phyloP scores from a whole-genome alignment of 2,329 filamentous ascomycete species.

The Raffaelea deltoideospora region DNA sequence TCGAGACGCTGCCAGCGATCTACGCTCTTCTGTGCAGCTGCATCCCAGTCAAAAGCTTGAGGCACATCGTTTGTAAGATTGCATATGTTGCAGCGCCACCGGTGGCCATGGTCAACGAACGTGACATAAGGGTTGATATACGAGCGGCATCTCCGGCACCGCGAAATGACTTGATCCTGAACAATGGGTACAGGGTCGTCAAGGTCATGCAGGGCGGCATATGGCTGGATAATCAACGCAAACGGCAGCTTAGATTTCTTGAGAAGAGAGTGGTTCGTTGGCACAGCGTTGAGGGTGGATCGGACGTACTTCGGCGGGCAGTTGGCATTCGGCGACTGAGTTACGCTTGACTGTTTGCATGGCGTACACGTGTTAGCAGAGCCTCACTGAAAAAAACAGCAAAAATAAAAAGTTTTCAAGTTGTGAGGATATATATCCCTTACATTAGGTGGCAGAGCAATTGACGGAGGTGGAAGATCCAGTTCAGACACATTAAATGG shows the following conservation, averaged over 20 bases:
- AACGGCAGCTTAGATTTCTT: conserved; percentile 97
- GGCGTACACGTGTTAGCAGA: no score
- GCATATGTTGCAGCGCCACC: conserved; percentile 99
- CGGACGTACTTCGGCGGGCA: conserved; percentile 88
- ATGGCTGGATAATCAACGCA: conserved; percentile 90
- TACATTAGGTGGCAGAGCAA: conserved; percentile 84
- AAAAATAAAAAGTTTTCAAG: not conserved
- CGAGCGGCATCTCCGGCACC: conserved; percentile 86
- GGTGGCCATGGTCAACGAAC: conserved; percentile 90
- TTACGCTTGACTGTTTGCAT: conserved; percentile 77
- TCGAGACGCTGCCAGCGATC: conserved; percentile 88
- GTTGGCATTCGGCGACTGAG: conserved; percentile 79
- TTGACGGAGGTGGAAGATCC: conserved; percentile 79
- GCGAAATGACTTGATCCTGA: conserved; percentile 91
- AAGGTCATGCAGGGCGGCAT: conserved; percentile 79
- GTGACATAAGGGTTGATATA: conserved; percentile 98
- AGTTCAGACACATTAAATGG: conserved; percentile 90
- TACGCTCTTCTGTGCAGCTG: conserved; percentile 74
- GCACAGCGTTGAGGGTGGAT: conserved; percentile 86
- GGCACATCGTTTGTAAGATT: conserved; percentile 97
- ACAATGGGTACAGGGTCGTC: conserved; percentile 86
- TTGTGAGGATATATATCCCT: conserved; percentile 23
- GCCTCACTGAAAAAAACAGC: not conserved
- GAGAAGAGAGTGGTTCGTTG: conserved; percentile 78
- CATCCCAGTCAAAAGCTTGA: conserved; percentile 98